Conservation (phyloP, 2,329 filamentous ascomycete genomes). For the Exophiala calicioides region DNA sequence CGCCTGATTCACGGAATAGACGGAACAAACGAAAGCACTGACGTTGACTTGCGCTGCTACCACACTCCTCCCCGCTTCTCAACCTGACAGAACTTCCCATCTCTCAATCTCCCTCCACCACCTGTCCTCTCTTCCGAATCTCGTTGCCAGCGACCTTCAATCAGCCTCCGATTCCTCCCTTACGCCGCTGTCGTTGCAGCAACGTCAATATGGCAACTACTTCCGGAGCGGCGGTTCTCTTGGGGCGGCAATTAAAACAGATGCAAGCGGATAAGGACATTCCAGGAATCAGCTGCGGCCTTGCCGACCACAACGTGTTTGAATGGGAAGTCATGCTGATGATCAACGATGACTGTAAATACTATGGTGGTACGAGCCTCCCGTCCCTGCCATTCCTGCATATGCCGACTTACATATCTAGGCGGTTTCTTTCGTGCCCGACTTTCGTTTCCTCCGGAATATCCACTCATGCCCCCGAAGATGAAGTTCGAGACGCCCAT, state of each 20-base stretch:
- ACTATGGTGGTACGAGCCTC: slow-evolving; percentile 75
- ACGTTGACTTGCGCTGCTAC: too few species aligned
- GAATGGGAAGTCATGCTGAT: slow-evolving; percentile 99
- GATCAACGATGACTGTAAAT: slow-evolving; percentile 91
- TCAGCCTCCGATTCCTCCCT: too few species aligned
- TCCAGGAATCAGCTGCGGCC: slow-evolving; percentile 87
- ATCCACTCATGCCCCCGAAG: slow-evolving; percentile 83
- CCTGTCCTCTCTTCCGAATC: too few species aligned
- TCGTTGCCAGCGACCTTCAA: too few species aligned
- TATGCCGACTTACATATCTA: slow-evolving; percentile 39
- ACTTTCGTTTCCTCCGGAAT: slow-evolving; percentile 79
- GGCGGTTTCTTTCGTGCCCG: slow-evolving; percentile 90
- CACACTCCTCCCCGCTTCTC: too few species aligned
- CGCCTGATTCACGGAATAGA: too few species aligned
- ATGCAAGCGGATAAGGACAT: slow-evolving; percentile 92
- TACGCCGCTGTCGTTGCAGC: background rate
- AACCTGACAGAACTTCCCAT: too few species aligned
- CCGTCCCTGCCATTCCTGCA: background rate
- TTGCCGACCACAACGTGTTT: slow-evolving; percentile 84
- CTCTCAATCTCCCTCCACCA: background rate
- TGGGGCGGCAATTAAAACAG: slow-evolving; percentile 84
- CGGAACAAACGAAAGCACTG: too few species aligned
- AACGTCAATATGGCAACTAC: slow-evolving; percentile 41
- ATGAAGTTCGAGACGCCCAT: slow-evolving; percentile 84
- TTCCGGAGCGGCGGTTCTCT: slow-evolving; percentile 68